Percentiles rank a stretch among this genome's conserved stretches.
These are phyloP conservation scores for Amauroascus niger DNA, from an alignment of 2,329 filamentous ascomycete genomes.

Conservation along the genomic window DNA sequence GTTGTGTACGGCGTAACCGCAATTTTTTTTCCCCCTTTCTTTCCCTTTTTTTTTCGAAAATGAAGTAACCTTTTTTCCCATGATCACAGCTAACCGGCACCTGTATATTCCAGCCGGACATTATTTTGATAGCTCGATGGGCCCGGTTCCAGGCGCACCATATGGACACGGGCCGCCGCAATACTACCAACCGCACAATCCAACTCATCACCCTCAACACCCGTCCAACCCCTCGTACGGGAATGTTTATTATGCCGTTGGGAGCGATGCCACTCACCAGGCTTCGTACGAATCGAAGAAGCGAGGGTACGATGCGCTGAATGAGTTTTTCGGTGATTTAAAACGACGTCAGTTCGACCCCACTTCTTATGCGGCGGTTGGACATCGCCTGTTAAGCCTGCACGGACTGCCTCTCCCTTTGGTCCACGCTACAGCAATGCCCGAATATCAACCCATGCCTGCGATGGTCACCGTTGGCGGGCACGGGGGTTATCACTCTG, in stretches of 20 bases:
- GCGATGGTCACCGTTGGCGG: slow-evolving; percentile 49
- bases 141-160: slow-evolving; percentile 39
- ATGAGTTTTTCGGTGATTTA: slow-evolving; percentile 87
- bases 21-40: not conserved
- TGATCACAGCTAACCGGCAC: slow-evolving; percentile 17
- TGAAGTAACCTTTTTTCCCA: not conserved
- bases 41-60: slow-evolving; percentile 4
- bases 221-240: slow-evolving; percentile 52
- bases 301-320: slow-evolving; percentile 76
- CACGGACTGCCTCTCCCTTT: slow-evolving; percentile 58
- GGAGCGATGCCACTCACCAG: slow-evolving; percentile 58
- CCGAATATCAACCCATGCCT: slow-evolving; percentile 45
- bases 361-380: slow-evolving; percentile 80
- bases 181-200: slow-evolving; percentile 43
- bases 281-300: slow-evolving; percentile 62
- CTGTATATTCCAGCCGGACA: slow-evolving; percentile 36
- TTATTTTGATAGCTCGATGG: slow-evolving; percentile 47
- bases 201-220: slow-evolving; percentile 46
- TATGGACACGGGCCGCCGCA: slow-evolving; percentile 37
- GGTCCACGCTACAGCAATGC: slow-evolving; percentile 45
- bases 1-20: no score
- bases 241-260: slow-evolving; percentile 68
- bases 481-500: slow-evolving; percentile 40
- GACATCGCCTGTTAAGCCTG: slow-evolving; percentile 73
- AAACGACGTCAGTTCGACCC: slow-evolving; percentile 89